These are phyloP conservation scores for Peniophora sp. DNA, from an alignment of 1,284 basidiomycete genomes.

Conservation along the genomic window DNA sequence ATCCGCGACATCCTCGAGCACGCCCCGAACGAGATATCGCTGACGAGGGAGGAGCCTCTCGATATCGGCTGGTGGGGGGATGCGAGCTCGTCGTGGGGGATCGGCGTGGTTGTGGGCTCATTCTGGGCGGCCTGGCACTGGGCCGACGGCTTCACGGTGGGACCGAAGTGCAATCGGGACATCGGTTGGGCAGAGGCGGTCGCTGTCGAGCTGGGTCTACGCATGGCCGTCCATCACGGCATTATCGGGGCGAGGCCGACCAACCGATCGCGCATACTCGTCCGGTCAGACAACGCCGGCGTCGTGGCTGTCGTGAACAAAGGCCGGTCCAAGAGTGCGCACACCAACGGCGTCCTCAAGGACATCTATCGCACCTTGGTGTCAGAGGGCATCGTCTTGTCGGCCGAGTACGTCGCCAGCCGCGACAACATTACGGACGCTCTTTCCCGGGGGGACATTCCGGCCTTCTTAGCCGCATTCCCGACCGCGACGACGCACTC, in stretches of 20 bases:
- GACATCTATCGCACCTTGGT: background rate
- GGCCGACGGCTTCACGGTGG: slow-evolving; percentile 20
- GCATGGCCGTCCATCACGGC: slow-evolving; percentile 11
- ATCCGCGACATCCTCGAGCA: background rate
- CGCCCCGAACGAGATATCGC: slow-evolving; percentile 13
- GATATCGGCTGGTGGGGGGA: slow-evolving; percentile 30
- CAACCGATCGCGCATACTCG: background rate
- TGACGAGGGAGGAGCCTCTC: slow-evolving; percentile 8
- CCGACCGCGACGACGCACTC: slow-evolving; percentile 8
- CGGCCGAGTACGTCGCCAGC: background rate
- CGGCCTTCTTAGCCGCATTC: slow-evolving; percentile 20
- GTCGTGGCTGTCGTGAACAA: background rate
- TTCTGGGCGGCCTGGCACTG: slow-evolving; percentile 26
- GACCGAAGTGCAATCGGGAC: slow-evolving; percentile 19
- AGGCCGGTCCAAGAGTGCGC: background rate
- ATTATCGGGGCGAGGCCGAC: slow-evolving; percentile 5
- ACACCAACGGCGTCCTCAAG: background rate
- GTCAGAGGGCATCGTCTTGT: background rate
- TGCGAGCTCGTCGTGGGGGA: slow-evolving; percentile 29
- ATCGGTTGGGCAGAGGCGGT: slow-evolving; percentile 32
- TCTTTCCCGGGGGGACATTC: slow-evolving; percentile 7
- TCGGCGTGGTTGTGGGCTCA: slow-evolving; percentile 24
- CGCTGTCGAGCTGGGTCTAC: slow-evolving; percentile 24
- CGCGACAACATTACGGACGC: background rate
- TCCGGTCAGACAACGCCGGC: background rate